Evolutionary conservation across 1,284 basidiomycete genomes (phyloP), one percentile per base, ranked within the genome.

Genomic region (Ganoderma lingzhi): DNA sequence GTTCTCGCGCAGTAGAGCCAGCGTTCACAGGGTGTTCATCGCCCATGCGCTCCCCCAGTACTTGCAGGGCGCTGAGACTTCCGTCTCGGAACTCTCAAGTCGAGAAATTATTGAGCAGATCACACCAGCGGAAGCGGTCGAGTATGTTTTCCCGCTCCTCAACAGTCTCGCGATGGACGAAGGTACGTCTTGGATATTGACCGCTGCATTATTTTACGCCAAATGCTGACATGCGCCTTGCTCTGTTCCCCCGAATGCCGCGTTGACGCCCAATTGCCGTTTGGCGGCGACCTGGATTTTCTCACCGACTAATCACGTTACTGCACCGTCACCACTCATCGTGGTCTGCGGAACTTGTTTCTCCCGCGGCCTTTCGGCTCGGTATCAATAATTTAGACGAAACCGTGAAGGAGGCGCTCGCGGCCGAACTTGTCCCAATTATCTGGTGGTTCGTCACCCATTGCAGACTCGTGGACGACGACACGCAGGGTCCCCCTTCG

Each of bases 381-480:
- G 69, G 63, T 41, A 51, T 10, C 67, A 65, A 56, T 67, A 19
- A 45, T 32, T 17, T 77, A 95, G 97, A 98, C 73, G 95, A 97
- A 75, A 82, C 88, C 51, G 96, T 99, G 70, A 96, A 96, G 80
- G 95, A 98, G 77, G 94, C 96, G 0, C 91, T 99, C 53, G 92
- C 95, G 1, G 87, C 90, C 2, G 91, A 96, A 76, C 84, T 99
- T 32, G 90, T 95, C 63, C 83, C 88, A 56, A 89, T 98, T 74
- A 89, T 98, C 73, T 98, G 96, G 96, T 98, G 95, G 91, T 99
- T 97, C 82, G 92, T 96, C 78, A 93, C 95, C 84, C 84, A 89
- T 75, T 92, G 90, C 78, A 85, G 85, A 79, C 78, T 92, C 53
- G 84, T 88, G 55, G 85, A 89, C 55, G 87, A 86, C 73, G 84